Evolutionary conservation across 2,329 filamentous ascomycete species (phyloP).

Genomic region (Endoconidiophora polonica): DNA sequence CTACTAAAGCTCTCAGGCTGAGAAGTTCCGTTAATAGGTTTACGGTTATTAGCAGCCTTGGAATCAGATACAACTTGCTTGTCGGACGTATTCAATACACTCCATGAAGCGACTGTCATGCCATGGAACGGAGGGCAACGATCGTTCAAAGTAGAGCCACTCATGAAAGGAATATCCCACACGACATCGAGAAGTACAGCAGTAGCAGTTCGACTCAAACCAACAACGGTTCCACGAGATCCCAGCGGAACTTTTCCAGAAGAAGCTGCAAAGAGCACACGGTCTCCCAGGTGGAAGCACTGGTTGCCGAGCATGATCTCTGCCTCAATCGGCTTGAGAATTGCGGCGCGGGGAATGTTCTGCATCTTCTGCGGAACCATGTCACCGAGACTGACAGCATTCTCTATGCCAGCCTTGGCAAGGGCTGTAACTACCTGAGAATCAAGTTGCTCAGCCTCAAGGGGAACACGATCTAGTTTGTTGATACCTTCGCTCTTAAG

Average conservation of each 20-base stretch:
- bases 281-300: constrained; percentile 68
- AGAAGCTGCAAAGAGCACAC: constrained; percentile 81
- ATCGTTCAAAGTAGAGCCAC: constrained; percentile 77
- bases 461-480: constrained; percentile 84
- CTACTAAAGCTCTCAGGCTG: constrained; percentile 37
- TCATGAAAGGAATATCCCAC: constrained; percentile 94
- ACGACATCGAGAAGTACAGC: constrained; percentile 76
- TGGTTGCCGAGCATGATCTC: constrained; percentile 83
- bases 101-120: constrained; percentile 75
- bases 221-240: constrained; percentile 81
- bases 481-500: constrained; percentile 81
- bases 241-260: constrained; percentile 91
- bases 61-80: constrained; percentile 63
- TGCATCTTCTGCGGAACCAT: constrained; percentile 48
- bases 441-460: constrained; percentile 92
- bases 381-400: neutral
- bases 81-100: constrained; percentile 73
- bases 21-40: neutral
- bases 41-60: constrained; percentile 27
- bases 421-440: constrained; percentile 73
- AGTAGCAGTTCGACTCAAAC: constrained; percentile 74
- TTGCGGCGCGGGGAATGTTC: constrained; percentile 67
- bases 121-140: constrained; percentile 87
- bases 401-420: constrained; percentile 43
- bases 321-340: constrained; percentile 90